These are phyloP conservation scores for Phallus indusiatus DNA, from an alignment of 768 basidiomycete genomes.

Conservation along the genomic window DNA sequence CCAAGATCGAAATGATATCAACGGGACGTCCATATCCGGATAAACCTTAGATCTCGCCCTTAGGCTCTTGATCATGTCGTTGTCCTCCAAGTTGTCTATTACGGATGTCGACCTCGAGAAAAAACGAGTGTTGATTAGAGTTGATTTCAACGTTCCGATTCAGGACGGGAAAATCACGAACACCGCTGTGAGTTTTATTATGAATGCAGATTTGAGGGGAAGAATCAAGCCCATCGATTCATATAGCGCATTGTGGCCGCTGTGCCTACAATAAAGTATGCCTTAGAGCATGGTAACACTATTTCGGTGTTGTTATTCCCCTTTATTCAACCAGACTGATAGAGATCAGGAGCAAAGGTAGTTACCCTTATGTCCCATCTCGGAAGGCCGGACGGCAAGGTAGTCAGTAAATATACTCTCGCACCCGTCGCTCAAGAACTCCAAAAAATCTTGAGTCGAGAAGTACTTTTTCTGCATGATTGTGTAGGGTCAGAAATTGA, in stretches of 20 bases:
- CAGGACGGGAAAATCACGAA: slow-evolving; percentile 90
- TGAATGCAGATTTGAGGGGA: slow-evolving; percentile 5
- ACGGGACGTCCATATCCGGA: not conserved
- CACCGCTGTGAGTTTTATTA: slow-evolving; percentile 63
- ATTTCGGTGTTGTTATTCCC: not conserved
- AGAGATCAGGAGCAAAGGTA: slow-evolving; percentile 54
- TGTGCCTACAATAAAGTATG: slow-evolving; percentile 90
- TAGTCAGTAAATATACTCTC: slow-evolving; percentile 82
- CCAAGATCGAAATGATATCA: not conserved
- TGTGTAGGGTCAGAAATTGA: slow-evolving; percentile 85
- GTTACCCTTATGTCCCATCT: slow-evolving; percentile 97
- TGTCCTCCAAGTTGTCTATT: slow-evolving; percentile 90
- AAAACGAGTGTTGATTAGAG: slow-evolving; percentile 87
- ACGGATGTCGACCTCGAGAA: slow-evolving; percentile 81
- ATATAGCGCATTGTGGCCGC: slow-evolving; percentile 91
- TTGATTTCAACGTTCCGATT: slow-evolving; percentile 95
- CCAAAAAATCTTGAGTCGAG: slow-evolving; percentile 56
- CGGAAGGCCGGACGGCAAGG: slow-evolving; percentile 91
- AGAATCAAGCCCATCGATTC: slow-evolving; percentile 1
- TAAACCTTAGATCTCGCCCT: not conserved
- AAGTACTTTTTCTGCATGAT: slow-evolving; percentile 75
- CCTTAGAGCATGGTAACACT: slow-evolving; percentile 74
- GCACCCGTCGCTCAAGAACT: slow-evolving; percentile 79
- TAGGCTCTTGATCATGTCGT: slow-evolving; percentile 56
- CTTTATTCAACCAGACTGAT: slow-evolving; percentile 5